Evolutionary conservation across 352 stramenopile species (phyloP).

Genomic region (Pythium aphanidermatum): DNA sequence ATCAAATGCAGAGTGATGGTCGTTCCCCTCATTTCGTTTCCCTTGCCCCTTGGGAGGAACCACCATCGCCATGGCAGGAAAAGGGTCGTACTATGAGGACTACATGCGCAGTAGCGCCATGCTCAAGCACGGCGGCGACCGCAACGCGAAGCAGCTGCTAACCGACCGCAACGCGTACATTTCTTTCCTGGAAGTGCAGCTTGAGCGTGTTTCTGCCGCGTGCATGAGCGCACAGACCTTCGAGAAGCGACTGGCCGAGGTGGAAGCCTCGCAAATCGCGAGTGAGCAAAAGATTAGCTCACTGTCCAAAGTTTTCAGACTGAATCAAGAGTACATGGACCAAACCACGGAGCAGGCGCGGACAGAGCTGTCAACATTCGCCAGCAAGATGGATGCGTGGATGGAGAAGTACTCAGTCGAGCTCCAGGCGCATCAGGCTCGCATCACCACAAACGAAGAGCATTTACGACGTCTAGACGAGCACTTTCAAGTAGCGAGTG

Average conservation of each 20-base stretch:
- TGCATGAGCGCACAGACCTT: conserved; percentile 68
- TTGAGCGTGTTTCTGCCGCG: conserved; percentile 80
- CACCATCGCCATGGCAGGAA: conserved; percentile 13
- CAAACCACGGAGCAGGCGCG: conserved; percentile 39
- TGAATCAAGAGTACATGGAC: conserved; percentile 71
- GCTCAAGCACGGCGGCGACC: conserved; percentile 51
- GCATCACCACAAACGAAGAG: conserved; percentile 29
- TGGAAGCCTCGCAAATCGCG: conserved; percentile 36
- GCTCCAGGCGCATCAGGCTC: conserved; percentile 29
- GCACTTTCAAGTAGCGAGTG: conserved; percentile 28
- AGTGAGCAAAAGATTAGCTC: conserved; percentile 56
- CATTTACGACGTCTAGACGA: conserved; percentile 36
- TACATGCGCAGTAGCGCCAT: conserved; percentile 76
- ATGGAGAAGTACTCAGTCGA: conserved; percentile 59
- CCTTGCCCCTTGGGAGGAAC: background rate
- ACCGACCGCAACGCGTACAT: conserved; percentile 85
- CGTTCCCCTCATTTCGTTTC: background rate
- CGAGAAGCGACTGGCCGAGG: conserved; percentile 46
- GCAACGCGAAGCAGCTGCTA: conserved; percentile 63
- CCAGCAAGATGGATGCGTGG: conserved; percentile 43
- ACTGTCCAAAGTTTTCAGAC: conserved; percentile 57
- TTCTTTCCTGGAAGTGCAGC: conserved; percentile 83
- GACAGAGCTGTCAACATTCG: conserved; percentile 26
- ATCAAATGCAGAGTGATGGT: conserved; percentile 16
- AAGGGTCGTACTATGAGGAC: conserved; percentile 77